Conservation (phyloP, 495 filamentous ascomycete genomes). For the Podospora comata region DNA sequence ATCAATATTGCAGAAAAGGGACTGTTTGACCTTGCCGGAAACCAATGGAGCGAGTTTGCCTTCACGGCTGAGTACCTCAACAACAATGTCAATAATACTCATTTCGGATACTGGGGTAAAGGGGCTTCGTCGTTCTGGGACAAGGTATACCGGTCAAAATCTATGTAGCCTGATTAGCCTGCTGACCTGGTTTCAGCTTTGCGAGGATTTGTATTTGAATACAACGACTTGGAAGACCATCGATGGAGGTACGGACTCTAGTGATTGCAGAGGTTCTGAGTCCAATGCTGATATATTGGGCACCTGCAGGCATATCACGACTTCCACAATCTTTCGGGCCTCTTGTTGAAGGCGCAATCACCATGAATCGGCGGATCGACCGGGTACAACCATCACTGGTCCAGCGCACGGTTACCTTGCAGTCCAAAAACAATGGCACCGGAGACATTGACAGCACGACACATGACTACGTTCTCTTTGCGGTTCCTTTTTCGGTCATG, state of each 20-base stretch:
- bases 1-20: slow-evolving; percentile 20
- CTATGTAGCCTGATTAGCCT: neutral
- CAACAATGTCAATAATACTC: slow-evolving; percentile 52
- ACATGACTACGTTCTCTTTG: slow-evolving; percentile 64
- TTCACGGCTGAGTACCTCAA: slow-evolving; percentile 59
- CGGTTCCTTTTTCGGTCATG: slow-evolving; percentile 59
- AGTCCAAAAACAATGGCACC: slow-evolving; percentile 30
- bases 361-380: slow-evolving; percentile 50
- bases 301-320: slow-evolving; percentile 41
- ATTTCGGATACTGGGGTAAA: slow-evolving; percentile 38
- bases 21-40: slow-evolving; percentile 36
- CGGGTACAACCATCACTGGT: slow-evolving; percentile 49
- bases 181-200: slow-evolving; percentile 24
- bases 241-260: slow-evolving; percentile 42
- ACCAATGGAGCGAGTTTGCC: slow-evolving; percentile 56
- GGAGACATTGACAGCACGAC: slow-evolving; percentile 41
- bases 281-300: neutral
- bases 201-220: slow-evolving; percentile 57
- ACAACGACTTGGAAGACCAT: slow-evolving; percentile 62
- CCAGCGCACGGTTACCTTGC: slow-evolving; percentile 31
- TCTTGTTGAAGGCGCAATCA: slow-evolving; percentile 51
- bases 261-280: neutral
- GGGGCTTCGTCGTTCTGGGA: slow-evolving; percentile 36
- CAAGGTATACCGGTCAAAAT: neutral
- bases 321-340: slow-evolving; percentile 62